Base-by-base conservation (phyloP, 441 rosid species). In the Erodium moschatum region DNA sequence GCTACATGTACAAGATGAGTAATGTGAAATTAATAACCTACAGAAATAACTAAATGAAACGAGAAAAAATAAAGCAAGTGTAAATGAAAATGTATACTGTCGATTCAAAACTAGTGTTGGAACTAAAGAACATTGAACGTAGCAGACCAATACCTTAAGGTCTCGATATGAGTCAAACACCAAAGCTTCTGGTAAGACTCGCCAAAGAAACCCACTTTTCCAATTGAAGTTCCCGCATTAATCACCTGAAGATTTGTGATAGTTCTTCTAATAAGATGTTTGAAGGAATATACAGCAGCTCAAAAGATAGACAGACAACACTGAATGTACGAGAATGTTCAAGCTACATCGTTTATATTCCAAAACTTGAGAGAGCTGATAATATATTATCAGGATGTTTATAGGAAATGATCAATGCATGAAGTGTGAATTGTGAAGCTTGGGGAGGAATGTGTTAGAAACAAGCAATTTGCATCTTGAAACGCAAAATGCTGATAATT, bases 151-250 rank as follows among this genome's bases (percentile, higher is more conserved):
- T 78, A 94, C 99, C 97, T 91, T 72, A 91, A 78, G 73, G 94
- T 85, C 85, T 94, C 99, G 9, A 91, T 87, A 67, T 88, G 90
- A 27, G 99, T 88, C 81, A 94, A 85, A 82, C 97, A 89, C 99
- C 99, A 91, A 18, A 94, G 86, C 79, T 85, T 91, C 56, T 79
- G 74, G 71, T 69, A 82, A 54, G 75, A 69, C 54, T 82, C 85
- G 70, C 97, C 97, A 66, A 88, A 82, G 78, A 88, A 82, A 11
- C 97, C 97, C 65, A 89, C 87, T 79, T 89, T 91, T 15, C 90
- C 90, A 38, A 91, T 77, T 71, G 99, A 94, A 72, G 91, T 91
- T 75, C 94, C 97, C 19, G 84, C 94, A 77, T 89, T 91, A 73
- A 94, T 89, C 70, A 94, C 99, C 97, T 94, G 71, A 70, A 78